Percentiles rank a stretch among this genome's conserved stretches.
Conservation (phyloP, 1,284 basidiomycete species). For the Naganishia sp. region DNA sequence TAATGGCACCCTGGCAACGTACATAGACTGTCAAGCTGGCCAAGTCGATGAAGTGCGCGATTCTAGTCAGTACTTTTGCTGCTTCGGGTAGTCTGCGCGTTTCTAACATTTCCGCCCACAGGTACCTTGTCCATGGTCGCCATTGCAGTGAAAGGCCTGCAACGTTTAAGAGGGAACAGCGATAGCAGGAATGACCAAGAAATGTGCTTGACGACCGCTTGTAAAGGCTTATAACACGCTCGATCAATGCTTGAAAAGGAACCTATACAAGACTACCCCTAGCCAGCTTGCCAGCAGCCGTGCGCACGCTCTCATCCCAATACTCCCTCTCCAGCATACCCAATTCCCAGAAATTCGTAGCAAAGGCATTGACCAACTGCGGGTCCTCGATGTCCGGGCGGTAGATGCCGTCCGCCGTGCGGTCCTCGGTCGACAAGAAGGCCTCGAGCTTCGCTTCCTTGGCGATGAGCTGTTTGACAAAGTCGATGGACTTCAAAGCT, state of each 20-base stretch:
- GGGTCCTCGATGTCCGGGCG: constrained; percentile 81
- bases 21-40: constrained; percentile 50
- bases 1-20: not conserved
- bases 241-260: not conserved
- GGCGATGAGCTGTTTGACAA: constrained; percentile 69
- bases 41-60: constrained; percentile 48
- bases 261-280: constrained; percentile 34
- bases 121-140: constrained; percentile 50
- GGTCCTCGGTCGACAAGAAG: constrained; percentile 81
- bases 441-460: constrained; percentile 79
- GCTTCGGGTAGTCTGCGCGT: not conserved
- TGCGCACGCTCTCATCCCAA: constrained; percentile 51
- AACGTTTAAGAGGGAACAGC: not conserved
- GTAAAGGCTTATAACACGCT: not conserved
- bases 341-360: constrained; percentile 54
- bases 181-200: not conserved
- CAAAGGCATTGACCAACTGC: constrained; percentile 61
- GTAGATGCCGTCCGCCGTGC: constrained; percentile 76
- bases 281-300: constrained; percentile 48
- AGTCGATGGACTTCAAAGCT: constrained; percentile 68
- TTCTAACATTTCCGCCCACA: not conserved
- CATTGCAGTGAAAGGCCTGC: constrained; percentile 39
- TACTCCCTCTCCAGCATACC: constrained; percentile 47
- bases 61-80: constrained; percentile 38
- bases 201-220: not conserved